Percentiles rank a stretch among this genome's conserved stretches.
Conservation (phyloP, 2,329 filamentous ascomycete genomes). For the Phialophora macrospora region DNA sequence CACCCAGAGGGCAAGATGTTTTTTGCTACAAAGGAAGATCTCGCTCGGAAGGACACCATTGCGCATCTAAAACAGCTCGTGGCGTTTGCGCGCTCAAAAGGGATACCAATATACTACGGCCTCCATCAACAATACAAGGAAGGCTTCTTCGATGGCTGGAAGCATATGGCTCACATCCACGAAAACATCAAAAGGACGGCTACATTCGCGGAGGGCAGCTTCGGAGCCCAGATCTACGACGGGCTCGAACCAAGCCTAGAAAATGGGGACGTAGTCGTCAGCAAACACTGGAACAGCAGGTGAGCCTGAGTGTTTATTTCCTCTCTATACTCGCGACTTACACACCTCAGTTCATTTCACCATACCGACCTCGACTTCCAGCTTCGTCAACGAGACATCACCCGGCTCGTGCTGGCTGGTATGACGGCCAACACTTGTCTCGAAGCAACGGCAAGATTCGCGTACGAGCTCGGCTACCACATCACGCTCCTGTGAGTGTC, state of each 20-base stretch:
- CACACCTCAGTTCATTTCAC: constrained; percentile 41
- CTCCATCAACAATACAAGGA: constrained; percentile 43
- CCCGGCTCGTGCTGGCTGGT: constrained; percentile 43
- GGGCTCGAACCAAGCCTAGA: constrained; percentile 41
- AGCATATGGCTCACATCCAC: constrained; percentile 39
- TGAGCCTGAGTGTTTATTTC: not conserved
- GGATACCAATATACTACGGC: constrained; percentile 46
- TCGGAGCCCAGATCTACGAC: constrained; percentile 42
- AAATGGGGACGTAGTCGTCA: constrained; percentile 43
- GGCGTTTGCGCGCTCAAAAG: constrained; percentile 35
- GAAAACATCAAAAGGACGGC: constrained; percentile 31
- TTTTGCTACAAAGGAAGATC: constrained; percentile 15
- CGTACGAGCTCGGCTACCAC: constrained; percentile 40
- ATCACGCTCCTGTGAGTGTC: constrained; percentile 14
- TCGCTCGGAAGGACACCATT: constrained; percentile 38
- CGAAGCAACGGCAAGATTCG: constrained; percentile 45
- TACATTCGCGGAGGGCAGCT: constrained; percentile 42
- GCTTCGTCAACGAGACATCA: constrained; percentile 44
- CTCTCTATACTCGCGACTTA: not conserved
- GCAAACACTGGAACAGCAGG: constrained; percentile 43
- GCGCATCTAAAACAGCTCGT: constrained; percentile 40
- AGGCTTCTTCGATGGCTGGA: constrained; percentile 42
- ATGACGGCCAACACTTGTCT: constrained; percentile 45
- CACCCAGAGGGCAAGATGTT: constrained; percentile 37
- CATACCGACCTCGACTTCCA: constrained; percentile 47